Percentiles rank a stretch among this genome's conserved stretches.
These are phyloP conservation scores for Magnolia officinalis DNA, from an alignment of 164 flowering plant genomes.

Conservation along the genomic window DNA sequence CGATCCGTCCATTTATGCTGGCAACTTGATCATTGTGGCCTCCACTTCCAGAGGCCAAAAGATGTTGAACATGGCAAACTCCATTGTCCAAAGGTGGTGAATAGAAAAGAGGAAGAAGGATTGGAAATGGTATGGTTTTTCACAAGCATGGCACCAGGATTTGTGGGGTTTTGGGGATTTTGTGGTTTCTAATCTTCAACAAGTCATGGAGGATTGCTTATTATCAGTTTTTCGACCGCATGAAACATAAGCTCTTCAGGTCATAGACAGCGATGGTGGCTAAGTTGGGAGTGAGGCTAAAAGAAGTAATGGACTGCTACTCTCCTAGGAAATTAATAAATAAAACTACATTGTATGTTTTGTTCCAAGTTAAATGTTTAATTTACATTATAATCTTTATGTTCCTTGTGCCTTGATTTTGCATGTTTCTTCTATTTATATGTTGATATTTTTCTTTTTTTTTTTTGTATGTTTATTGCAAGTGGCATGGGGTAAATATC, in stretches of 20 bases:
- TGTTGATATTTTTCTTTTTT: too few species aligned
- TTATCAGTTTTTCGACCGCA: constrained; percentile 4
- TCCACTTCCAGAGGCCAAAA: constrained; percentile 10
- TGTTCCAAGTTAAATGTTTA: too few species aligned
- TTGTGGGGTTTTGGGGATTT: constrained; percentile 14
- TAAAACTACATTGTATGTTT: too few species aligned
- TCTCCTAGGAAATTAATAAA: too few species aligned
- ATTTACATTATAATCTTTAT: too few species aligned
- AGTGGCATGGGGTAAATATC: too few species aligned
- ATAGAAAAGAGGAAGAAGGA: neutral
- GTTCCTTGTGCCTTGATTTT: too few species aligned
- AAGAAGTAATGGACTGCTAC: too few species aligned
- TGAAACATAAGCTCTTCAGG: neutral
- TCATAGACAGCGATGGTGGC: neutral
- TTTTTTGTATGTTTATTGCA: too few species aligned
- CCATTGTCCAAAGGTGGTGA: neutral
- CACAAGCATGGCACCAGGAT: constrained; percentile 10
- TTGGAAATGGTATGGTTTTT: constrained; percentile 6
- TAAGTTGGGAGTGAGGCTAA: too few species aligned
- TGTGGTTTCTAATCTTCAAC: constrained; percentile 9
- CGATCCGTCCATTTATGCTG: constrained; percentile 14
- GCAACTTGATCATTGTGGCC: constrained; percentile 12
- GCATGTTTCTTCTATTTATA: too few species aligned
- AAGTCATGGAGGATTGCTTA: constrained; percentile 16
- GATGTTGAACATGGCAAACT: constrained; percentile 3